These are phyloP conservation scores for Cytospora leucostoma DNA, from an alignment of 2,329 filamentous ascomycete genomes.

Conservation along the genomic window DNA sequence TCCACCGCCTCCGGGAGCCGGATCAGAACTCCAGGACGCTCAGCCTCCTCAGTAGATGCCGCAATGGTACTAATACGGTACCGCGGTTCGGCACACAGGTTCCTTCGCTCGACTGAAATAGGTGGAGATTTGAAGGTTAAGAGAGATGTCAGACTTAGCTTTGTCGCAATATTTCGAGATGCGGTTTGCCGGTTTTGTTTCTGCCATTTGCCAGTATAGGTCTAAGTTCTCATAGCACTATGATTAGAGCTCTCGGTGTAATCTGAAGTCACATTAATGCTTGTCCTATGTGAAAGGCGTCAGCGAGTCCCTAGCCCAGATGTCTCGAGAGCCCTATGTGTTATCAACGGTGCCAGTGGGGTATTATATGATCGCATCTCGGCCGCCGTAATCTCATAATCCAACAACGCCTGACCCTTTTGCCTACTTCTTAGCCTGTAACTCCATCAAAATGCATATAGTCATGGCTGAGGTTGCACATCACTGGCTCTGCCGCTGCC, in stretches of 20 bases:
- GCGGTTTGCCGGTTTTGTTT: not conserved
- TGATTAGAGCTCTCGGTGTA: not conserved
- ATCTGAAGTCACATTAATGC: not conserved
- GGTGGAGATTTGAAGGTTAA: not conserved
- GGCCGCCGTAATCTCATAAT: not conserved
- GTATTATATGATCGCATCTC: constrained; percentile 17
- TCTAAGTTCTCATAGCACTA: not conserved
- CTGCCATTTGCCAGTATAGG: not conserved
- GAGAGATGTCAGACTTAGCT: not conserved
- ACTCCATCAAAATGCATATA: constrained; percentile 21
- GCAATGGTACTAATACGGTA: too few relatives aligned
- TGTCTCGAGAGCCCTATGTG: not conserved
- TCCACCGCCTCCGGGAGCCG: not conserved
- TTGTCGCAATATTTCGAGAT: not conserved
- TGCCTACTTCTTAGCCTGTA: not conserved
- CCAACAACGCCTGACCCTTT: constrained; percentile 11
- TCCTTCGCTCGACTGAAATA: not conserved
- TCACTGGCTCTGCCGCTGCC: constrained; percentile 30
- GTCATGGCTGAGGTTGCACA: not conserved
- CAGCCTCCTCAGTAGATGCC: not conserved
- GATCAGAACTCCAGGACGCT: not conserved
- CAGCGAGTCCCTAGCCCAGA: not conserved
- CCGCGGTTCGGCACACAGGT: too few relatives aligned
- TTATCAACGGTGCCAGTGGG: not conserved
- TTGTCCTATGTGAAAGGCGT: not conserved